These are phyloP conservation scores for Penicillium waksmanii DNA, from an alignment of 495 filamentous ascomycete species.

Conservation along the genomic window DNA sequence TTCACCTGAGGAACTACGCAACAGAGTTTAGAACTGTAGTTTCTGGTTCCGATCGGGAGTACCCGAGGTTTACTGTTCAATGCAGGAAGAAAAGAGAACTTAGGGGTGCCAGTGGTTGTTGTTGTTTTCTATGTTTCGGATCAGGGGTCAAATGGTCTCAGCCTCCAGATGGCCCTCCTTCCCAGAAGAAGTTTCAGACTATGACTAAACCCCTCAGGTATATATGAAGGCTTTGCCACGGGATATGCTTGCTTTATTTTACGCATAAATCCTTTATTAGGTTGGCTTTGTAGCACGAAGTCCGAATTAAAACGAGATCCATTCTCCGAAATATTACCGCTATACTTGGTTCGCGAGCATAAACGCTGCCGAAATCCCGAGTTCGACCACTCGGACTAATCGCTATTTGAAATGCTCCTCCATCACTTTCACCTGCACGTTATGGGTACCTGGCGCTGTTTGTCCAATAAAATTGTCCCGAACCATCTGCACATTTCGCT, in stretches of 20 bases:
- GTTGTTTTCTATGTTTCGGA: neutral
- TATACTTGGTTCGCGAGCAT: neutral
- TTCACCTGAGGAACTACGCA: neutral
- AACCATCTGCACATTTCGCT: slow-evolving; percentile 31
- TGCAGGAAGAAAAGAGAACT: too few species aligned
- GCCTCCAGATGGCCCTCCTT: neutral
- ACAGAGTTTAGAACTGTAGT: neutral
- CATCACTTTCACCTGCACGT: slow-evolving; percentile 29
- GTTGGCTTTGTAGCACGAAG: neutral
- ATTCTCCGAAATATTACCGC: neutral
- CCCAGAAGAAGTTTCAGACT: too few species aligned
- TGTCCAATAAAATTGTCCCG: slow-evolving; percentile 37
- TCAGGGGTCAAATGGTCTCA: neutral
- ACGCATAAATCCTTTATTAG: too few species aligned
- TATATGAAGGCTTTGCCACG: too few species aligned
- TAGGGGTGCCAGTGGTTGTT: neutral
- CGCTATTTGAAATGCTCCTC: neutral
- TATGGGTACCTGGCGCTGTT: slow-evolving; percentile 23
- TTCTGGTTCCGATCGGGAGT: neutral
- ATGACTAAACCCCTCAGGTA: too few species aligned
- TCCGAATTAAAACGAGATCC: neutral
- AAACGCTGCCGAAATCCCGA: neutral
- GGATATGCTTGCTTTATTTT: too few species aligned
- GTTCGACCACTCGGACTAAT: neutral
- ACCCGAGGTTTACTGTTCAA: neutral